Percentiles rank a stretch among this genome's conserved stretches.
phyloP scores from a whole-genome alignment of 352 stramenopile genomes.

The Plasmopara viticola region DNA sequence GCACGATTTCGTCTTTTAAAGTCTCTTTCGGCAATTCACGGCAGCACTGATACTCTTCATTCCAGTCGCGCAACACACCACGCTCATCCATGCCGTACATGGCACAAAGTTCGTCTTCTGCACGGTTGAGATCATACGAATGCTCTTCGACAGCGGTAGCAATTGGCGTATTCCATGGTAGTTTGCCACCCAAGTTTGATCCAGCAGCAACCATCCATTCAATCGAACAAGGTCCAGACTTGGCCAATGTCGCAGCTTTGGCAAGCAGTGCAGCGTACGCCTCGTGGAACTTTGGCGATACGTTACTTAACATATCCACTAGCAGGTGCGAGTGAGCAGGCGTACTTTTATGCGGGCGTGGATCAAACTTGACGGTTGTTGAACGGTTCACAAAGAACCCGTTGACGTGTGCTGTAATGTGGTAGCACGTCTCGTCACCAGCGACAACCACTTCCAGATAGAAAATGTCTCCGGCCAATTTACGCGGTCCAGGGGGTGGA shows the following conservation, averaged over 20 bases:
- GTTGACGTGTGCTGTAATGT: conserved; percentile 87
- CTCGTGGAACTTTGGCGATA: conserved; percentile 66
- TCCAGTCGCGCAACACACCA: conserved; percentile 93
- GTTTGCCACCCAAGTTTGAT: conserved; percentile 64
- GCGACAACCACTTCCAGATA: conserved; percentile 87
- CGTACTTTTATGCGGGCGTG: conserved; percentile 41
- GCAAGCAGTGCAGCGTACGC: conserved; percentile 71
- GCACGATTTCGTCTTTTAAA: conserved; percentile 88
- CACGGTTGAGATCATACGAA: conserved; percentile 74
- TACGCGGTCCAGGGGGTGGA: conserved; percentile 87
- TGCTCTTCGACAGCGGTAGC: conserved; percentile 32
- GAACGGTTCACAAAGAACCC: conserved; percentile 94
- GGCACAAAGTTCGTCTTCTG: conserved; percentile 86
- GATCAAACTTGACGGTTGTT: conserved; percentile 73
- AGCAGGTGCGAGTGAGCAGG: conserved; percentile 59
- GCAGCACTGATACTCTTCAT: conserved; percentile 95
- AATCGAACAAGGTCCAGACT: conserved; percentile 75
- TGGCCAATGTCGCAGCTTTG: conserved; percentile 67
- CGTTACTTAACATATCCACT: conserved; percentile 65
- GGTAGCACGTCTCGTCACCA: conserved; percentile 60
- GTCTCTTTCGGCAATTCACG: conserved; percentile 69
- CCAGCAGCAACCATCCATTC: conserved; percentile 82
- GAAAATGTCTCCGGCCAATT: conserved; percentile 89
- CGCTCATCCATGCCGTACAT: conserved; percentile 90
- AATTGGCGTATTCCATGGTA: conserved; percentile 72